Conservation (phyloP, 306 rosid genomes). For the Cucurbita moschata region DNA sequence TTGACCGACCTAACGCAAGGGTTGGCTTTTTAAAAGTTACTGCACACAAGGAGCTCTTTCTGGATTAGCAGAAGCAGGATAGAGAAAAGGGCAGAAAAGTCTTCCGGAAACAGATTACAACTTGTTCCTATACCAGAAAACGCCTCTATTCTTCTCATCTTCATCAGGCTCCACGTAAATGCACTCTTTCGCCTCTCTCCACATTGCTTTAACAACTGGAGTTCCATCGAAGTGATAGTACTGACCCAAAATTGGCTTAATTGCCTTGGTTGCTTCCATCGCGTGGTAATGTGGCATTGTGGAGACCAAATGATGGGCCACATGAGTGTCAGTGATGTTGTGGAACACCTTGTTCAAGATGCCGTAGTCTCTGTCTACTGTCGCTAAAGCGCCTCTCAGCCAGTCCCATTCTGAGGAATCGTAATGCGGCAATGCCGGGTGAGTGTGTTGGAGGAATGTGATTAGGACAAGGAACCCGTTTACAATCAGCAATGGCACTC, state of each 20-base stretch:
- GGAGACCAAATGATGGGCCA: slow-evolving; percentile 84
- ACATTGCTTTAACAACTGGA: slow-evolving; percentile 47
- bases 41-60: not conserved
- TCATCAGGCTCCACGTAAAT: slow-evolving; percentile 65
- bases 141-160: slow-evolving; percentile 25
- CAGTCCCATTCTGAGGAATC: slow-evolving; percentile 90
- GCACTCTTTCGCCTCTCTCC: slow-evolving; percentile 72
- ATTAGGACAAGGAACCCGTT: slow-evolving; percentile 76
- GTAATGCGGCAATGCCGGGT: slow-evolving; percentile 76
- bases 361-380: slow-evolving; percentile 84
- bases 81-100: not conserved
- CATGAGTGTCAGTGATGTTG: slow-evolving; percentile 89
- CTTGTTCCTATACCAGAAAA: slow-evolving; percentile 69
- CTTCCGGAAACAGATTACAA: slow-evolving; percentile 12
- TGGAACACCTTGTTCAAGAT: slow-evolving; percentile 86
- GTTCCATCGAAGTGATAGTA: slow-evolving; percentile 63
- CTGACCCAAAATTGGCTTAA: slow-evolving; percentile 52
- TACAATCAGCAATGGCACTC: slow-evolving; percentile 62
- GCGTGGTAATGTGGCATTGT: slow-evolving; percentile 90
- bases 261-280: slow-evolving; percentile 78
- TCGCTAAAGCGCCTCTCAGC: slow-evolving; percentile 86
- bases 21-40: not conserved
- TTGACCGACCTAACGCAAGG: not conserved
- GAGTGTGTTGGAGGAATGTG: slow-evolving; percentile 91
- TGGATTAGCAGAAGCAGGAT: not conserved